Conservation (phyloP, 345 rosid species). For the Turnera subulata region DNA sequence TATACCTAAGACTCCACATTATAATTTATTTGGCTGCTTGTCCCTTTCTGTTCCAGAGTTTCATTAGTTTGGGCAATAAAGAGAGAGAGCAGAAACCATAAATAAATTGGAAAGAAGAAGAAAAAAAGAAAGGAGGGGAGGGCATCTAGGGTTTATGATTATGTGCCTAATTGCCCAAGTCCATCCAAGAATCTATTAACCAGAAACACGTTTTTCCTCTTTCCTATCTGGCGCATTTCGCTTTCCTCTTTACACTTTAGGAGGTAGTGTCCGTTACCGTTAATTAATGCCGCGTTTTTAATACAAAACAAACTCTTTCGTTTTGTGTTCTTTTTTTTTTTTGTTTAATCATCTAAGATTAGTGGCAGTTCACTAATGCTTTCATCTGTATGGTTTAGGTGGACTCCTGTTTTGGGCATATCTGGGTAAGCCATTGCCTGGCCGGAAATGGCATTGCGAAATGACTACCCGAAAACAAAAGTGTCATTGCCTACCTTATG, state of each 20-base stretch:
- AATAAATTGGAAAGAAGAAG: background rate
- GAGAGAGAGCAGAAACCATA: background rate
- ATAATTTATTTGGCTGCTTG: background rate
- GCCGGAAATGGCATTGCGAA: too few relatives aligned
- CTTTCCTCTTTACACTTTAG: too few relatives aligned
- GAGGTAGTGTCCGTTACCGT: constrained; percentile 6
- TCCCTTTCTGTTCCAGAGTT: background rate
- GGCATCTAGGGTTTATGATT: too few relatives aligned
- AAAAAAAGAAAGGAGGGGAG: background rate
- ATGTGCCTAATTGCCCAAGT: too few relatives aligned
- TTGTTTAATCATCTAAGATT: background rate
- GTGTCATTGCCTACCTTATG: too few relatives aligned
- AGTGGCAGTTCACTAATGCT: background rate
- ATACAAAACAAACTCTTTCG: too few relatives aligned
- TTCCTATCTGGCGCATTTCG: background rate
- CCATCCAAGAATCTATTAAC: constrained; percentile 22
- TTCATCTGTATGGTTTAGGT: too few relatives aligned
- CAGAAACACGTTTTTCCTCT: constrained; percentile 23
- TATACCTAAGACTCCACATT: background rate
- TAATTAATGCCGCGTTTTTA: too few relatives aligned
- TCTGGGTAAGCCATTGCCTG: background rate
- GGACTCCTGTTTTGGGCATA: too few relatives aligned
- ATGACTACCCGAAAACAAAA: too few relatives aligned
- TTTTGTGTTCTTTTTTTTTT: background rate
- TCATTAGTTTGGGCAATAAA: too few relatives aligned